Evolutionary conservation across 176 grass and related monocot genomes (phyloP), one percentile per base, ranked within the genome.

Genomic region (Triticum aestivum): DNA sequence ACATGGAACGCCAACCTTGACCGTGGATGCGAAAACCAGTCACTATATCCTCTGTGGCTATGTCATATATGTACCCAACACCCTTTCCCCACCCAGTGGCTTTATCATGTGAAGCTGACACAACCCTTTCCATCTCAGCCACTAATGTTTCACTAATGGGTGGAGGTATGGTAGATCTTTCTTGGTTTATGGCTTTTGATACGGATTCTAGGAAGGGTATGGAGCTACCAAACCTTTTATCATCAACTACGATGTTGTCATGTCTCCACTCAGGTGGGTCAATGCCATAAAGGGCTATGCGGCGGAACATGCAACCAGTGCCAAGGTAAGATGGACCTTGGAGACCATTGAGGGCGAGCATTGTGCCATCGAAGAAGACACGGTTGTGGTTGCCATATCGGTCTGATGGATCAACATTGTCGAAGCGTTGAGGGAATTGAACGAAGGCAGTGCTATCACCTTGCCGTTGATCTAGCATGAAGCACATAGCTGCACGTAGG

Each of bases 341-440:
- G 18, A 94, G 9, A 2, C 95, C 95, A 39, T 98, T 93, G 8
- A 98, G 93, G 11, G 95, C 95, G 29, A 84, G 88, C 95, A 98
- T 98, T 67, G 92, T 90, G 20, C 95, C 93, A 17, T 98, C 89
- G 3, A 98, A 98, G 87, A 98, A 98, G 72, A 98, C 95, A 11
- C 89, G 47, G 34, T 98, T 95, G 87, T 98, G 95, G 77, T 98
- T 98, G 33, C 91, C 89, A 20, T 98, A 98, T 1, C 91, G 85
- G 51, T 98, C 91, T 0, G 91, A 90, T 3, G 91, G 95, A 44
- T 98, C 95, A 2, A 98, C 94, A n/a, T 90, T 91, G n/a, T 95
- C 91, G 61, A 98, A 98, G 0, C 93, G 87, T 54, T 98, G 95
- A 0, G 95, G 93, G 62, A 95, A 98, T 38, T 98, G 93, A 20